Evolutionary conservation across 306 rosid genomes (phyloP).

Genomic region (Quercus suber): DNA sequence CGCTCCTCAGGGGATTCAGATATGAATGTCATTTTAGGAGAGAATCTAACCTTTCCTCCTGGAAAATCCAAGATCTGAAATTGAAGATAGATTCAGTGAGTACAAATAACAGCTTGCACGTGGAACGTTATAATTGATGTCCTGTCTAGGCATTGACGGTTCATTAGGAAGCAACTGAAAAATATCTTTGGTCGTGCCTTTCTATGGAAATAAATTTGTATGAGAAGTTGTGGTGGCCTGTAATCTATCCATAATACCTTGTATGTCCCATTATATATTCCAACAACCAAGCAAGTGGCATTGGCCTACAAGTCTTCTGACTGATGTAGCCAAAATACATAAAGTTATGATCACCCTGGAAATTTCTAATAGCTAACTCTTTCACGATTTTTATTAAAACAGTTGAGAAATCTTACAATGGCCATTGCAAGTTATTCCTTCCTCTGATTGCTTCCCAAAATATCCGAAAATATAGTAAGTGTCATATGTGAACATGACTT

Average conservation of each 20-base stretch:
- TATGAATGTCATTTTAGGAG: conserved; percentile 53
- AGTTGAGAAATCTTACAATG: neutral
- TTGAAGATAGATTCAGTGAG: conserved; percentile 11
- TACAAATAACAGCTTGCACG: neutral
- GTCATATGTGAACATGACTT: neutral
- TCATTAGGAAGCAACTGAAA: neutral
- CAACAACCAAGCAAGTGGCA: too few relatives aligned
- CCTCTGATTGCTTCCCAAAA: neutral
- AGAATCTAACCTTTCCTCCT: conserved; percentile 64
- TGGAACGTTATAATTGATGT: neutral
- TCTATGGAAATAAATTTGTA: neutral
- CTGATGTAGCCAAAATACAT: too few relatives aligned
- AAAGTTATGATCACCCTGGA: neutral
- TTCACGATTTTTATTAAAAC: neutral
- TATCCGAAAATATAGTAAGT: neutral
- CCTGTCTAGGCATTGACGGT: neutral
- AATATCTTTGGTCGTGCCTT: neutral
- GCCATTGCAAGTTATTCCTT: neutral
- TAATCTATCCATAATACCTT: too few relatives aligned
- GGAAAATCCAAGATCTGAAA: conserved; percentile 66
- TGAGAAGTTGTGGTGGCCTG: neutral
- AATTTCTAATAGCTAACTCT: neutral
- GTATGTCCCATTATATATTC: too few relatives aligned
- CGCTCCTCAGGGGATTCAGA: conserved; percentile 53
- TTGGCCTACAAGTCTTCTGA: too few relatives aligned